These are phyloP conservation scores for Glebionis coronaria DNA, from an alignment of 129 eudicot genomes.

Conservation along the genomic window DNA sequence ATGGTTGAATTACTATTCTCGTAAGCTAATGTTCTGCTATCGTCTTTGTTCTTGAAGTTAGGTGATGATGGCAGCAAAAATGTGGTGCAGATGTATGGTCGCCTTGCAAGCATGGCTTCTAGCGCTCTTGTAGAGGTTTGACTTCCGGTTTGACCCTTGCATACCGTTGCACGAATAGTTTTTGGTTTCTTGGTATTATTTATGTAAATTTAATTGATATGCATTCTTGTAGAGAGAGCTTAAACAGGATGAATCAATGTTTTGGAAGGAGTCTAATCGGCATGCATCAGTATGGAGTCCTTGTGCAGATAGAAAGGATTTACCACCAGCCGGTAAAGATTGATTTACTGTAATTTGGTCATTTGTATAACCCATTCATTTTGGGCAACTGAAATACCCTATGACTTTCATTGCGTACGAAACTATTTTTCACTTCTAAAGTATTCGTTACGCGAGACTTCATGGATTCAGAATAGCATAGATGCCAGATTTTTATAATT, in stretches of 20 bases:
- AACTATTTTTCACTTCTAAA: neutral
- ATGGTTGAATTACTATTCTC: slow-evolving; percentile 6
- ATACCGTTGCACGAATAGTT: neutral
- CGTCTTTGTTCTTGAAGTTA: slow-evolving; percentile 28
- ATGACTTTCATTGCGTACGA: neutral
- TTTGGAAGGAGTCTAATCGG: slow-evolving; percentile 67
- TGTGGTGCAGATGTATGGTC: slow-evolving; percentile 65
- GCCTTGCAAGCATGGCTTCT: slow-evolving; percentile 67
- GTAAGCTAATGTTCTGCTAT: slow-evolving; percentile 13
- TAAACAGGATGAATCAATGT: slow-evolving; percentile 43
- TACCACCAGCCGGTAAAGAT: slow-evolving; percentile 33
- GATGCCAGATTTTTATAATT: neutral
- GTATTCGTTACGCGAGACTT: neutral
- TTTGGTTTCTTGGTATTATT: neutral
- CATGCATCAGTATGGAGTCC: slow-evolving; percentile 76
- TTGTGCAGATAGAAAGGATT: slow-evolving; percentile 64
- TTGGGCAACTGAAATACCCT: neutral
- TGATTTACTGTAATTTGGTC: neutral
- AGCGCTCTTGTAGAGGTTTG: slow-evolving; percentile 78
- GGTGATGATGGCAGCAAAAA: slow-evolving; percentile 29
- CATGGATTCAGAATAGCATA: neutral
- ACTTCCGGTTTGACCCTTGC: slow-evolving; percentile 13
- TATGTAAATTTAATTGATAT: neutral
- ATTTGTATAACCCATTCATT: slow-evolving; percentile 4
- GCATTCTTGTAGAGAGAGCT: slow-evolving; percentile 42